Percentiles rank a stretch among this genome's conserved stretches.
Conservation (phyloP, 805 yeast genomes). For the Ogataea trehaloabstinens region DNA sequence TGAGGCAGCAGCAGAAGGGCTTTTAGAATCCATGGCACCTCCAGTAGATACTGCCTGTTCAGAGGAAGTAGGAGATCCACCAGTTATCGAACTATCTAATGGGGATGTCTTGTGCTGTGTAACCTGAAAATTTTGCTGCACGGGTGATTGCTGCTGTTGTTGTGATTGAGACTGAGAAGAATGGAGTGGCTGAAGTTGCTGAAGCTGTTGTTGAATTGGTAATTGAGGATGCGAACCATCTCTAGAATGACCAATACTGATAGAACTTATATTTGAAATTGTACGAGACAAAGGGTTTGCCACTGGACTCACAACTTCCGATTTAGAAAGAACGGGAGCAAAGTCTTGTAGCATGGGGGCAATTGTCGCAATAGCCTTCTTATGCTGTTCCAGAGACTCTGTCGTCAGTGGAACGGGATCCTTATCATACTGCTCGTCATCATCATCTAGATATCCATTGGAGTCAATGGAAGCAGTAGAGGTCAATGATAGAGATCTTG, state of each 20-base stretch:
- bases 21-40: constrained; percentile 5
- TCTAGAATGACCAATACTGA: constrained; percentile 25
- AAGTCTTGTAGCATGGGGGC: constrained; percentile 75
- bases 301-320: constrained; percentile 34
- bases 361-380: constrained; percentile 71
- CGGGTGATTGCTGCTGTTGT: background rate
- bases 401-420: constrained; percentile 30
- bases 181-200: constrained; percentile 1
- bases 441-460: constrained; percentile 14
- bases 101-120: constrained; percentile 2
- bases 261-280: constrained; percentile 30
- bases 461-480: constrained; percentile 24
- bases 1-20: constrained; percentile 14
- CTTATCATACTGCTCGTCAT: constrained; percentile 22
- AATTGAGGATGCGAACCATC: constrained; percentile 5
- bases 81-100: background rate
- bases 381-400: constrained; percentile 34
- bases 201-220: constrained; percentile 7
- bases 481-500: constrained; percentile 20
- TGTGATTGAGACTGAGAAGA: background rate
- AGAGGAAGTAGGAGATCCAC: constrained; percentile 5
- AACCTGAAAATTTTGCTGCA: background rate
- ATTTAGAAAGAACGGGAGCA: constrained; percentile 63
- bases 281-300: constrained; percentile 32
- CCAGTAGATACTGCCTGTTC: constrained; percentile 3